A percentile compares a stretch with the other conserved stretches of the same genome.
These are phyloP conservation scores for Phytopythium mirpurense DNA, from an alignment of 352 stramenopile genomes.

Conservation along the genomic window DNA sequence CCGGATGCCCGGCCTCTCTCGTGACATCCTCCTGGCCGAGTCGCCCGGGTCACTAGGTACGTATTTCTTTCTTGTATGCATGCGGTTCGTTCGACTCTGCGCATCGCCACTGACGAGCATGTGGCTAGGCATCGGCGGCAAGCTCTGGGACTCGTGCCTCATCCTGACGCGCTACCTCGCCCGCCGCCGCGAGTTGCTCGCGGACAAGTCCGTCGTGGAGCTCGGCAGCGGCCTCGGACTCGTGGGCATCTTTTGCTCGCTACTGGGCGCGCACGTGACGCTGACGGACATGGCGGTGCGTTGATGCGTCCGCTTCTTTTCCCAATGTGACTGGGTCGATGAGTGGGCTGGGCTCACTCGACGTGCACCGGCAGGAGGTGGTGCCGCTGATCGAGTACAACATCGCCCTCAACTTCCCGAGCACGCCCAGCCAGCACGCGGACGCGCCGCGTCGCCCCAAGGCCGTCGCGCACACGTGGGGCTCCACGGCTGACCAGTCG, in stretches of 20 bases:
- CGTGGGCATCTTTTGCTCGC: constrained; percentile 67
- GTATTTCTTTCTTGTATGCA: too few relatives aligned
- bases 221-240: constrained; percentile 70
- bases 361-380: constrained; percentile 34
- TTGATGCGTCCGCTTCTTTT: background rate
- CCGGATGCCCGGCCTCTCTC: constrained; percentile 35
- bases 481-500: constrained; percentile 23
- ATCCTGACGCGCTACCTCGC: constrained; percentile 64
- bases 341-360: background rate
- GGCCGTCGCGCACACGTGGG: constrained; percentile 54
- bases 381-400: constrained; percentile 76
- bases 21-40: constrained; percentile 66
- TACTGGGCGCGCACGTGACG: constrained; percentile 53
- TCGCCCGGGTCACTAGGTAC: constrained; percentile 65
- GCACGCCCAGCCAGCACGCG: background rate
- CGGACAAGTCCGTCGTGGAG: constrained; percentile 51
- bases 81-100: too few relatives aligned
- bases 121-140: constrained; percentile 64
- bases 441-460: constrained; percentile 7
- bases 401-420: constrained; percentile 55
- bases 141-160: constrained; percentile 80
- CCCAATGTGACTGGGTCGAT: too few relatives aligned
- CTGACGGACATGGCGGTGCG: constrained; percentile 66
- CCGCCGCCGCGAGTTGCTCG: constrained; percentile 27
- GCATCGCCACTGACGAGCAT: too few relatives aligned